A percentile compares a stretch with the other conserved stretches of the same genome.
Evolutionary conservation across 257 asterid genomes (phyloP).

Genomic region (Fraxinus anomala): DNA sequence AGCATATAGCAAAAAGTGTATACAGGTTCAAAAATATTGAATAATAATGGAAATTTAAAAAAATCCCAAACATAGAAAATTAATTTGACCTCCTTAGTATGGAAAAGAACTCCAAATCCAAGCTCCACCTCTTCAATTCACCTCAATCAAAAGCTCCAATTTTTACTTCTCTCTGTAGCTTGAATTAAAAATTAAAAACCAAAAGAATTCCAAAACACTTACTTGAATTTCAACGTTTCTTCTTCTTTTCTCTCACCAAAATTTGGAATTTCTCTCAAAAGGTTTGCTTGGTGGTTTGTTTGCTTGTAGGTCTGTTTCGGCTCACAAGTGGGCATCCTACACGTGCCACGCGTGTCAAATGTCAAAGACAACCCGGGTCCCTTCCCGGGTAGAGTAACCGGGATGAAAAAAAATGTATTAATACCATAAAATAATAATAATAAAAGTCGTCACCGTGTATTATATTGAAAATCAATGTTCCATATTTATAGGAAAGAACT

Average conservation of each 20-base stretch:
- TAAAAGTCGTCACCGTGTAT: no score
- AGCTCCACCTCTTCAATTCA: background rate
- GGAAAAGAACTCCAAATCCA: background rate
- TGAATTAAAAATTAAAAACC: background rate
- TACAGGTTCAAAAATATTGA: conserved; percentile 3
- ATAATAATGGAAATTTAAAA: conserved; percentile 14
- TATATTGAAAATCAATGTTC: no score
- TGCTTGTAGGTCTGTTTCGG: conserved; percentile 20
- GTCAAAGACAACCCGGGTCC: no score
- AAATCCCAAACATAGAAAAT: background rate
- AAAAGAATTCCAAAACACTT: background rate
- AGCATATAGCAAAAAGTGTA: background rate
- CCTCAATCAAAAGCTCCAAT: background rate
- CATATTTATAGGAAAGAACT: no score
- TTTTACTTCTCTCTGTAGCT: background rate
- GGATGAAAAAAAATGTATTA: no score
- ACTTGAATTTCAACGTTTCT: background rate
- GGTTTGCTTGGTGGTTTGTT: background rate
- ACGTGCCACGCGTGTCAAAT: conserved; percentile 18
- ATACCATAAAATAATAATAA: no score
- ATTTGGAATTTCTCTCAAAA: background rate
- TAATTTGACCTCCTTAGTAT: background rate
- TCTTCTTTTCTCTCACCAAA: conserved; percentile 28
- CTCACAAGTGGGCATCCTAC: conserved; percentile 26
- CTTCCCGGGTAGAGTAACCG: no score